These are phyloP conservation scores for Trametes versicolor DNA, from an alignment of 1,284 basidiomycete species.

Conservation along the genomic window DNA sequence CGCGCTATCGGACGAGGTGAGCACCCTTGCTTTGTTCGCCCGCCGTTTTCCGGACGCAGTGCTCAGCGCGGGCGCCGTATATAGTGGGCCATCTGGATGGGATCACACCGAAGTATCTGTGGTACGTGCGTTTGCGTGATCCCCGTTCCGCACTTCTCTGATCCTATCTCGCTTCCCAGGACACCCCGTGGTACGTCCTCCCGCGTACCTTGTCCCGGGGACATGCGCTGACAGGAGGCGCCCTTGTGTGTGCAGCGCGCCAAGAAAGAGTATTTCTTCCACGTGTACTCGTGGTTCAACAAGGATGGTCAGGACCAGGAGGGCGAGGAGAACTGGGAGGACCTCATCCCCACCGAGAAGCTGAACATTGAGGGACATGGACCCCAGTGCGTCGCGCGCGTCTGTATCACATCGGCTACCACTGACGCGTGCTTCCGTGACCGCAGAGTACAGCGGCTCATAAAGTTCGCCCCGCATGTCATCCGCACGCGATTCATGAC, in stretches of 20 bases:
- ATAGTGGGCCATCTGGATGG: conserved; percentile 41
- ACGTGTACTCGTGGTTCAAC: conserved; percentile 35
- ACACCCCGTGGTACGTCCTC: conserved; percentile 39
- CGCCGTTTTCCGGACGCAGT: background rate
- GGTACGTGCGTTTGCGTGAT: conserved; percentile 29
- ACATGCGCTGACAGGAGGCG: conserved; percentile 7
- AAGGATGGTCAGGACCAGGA: conserved; percentile 28
- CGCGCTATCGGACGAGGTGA: conserved; percentile 33
- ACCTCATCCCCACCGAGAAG: conserved; percentile 30
- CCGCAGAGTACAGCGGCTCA: conserved; percentile 55
- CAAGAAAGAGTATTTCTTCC: conserved; percentile 36
- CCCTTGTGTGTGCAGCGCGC: conserved; percentile 24
- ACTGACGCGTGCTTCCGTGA: background rate
- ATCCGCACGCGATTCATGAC: conserved; percentile 43
- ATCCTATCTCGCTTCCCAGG: conserved; percentile 24
- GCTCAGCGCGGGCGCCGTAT: background rate
- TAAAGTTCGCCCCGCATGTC: conserved; percentile 49
- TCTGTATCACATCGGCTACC: background rate
- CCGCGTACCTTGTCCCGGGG: background rate
- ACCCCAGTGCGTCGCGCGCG: conserved; percentile 25
- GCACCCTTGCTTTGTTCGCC: background rate
- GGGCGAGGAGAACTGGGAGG: conserved; percentile 38
- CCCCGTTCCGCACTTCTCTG: background rate
- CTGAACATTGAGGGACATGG: conserved; percentile 29
- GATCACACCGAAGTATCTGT: conserved; percentile 35